Base-by-base conservation (phyloP, 768 basidiomycete species). In the Boletus sp. region DNA sequence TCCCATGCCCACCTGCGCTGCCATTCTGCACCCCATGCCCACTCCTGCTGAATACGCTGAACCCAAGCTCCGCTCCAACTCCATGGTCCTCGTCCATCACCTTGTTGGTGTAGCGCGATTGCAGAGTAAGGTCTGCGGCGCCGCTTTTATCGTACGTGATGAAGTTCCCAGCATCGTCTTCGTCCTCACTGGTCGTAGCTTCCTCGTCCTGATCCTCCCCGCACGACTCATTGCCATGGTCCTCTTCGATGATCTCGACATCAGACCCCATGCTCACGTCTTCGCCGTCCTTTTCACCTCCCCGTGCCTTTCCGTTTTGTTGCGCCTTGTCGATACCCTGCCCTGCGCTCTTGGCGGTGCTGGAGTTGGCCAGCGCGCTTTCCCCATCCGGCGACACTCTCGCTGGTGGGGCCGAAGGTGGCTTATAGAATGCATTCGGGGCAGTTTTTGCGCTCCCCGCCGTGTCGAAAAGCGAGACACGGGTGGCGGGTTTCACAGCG, bases 361-460 rank as follows among this genome's bases (percentile, higher is more conserved):
- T 38, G 8, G 55, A 44, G 7, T 34, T 43, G 10, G 39, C 53
- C 32, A 53, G 45, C 10, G 29, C 42, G 8, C 51, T 49, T 10
- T 41, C 54, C 35, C 37, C 39, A 17, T 55, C 57, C 7, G 57
- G 34, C 3, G 51, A 40, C 7, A 23, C 17, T 19, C 21, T 55
- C 15, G 27, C 34, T 5, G 29, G 42, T 8, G 30, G 32, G 1
- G 66, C 50, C 11, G 69, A 58, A 4, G 82, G 78, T 0, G 83
- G 85, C 35, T 78, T 75, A 63, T 83, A 88, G 64, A 89, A 89
- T 5, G 87, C 87, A 57, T 88, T 89, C 23, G 74, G 76, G 9
- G 78, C 75, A 32, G 73, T 74, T 47, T 77, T 78, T 1, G 86
- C 84, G 25, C 76, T 77, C 17, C 76, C 75, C 2, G 62, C 49